These are phyloP conservation scores for Mycena crocata DNA, from an alignment of 768 basidiomycete genomes.

Conservation along the genomic window DNA sequence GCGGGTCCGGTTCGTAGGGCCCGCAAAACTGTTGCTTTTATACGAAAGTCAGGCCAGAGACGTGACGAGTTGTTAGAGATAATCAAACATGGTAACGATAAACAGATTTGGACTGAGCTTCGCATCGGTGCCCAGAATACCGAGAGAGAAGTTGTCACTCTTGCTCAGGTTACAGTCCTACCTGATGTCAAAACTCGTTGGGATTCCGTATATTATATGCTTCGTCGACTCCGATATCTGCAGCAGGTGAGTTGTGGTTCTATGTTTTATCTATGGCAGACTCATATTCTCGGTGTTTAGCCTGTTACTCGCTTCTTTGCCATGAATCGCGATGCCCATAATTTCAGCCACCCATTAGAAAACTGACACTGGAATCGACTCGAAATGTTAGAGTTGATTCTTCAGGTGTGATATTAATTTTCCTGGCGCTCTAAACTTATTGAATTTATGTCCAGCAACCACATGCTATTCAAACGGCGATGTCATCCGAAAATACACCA, in stretches of 20 bases:
- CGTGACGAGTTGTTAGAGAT: constrained; percentile 6
- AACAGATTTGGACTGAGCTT: not conserved
- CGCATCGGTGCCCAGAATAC: not conserved
- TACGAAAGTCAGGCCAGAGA: constrained; percentile 13
- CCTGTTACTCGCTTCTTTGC: constrained; percentile 4
- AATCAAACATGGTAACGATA: constrained; percentile 2
- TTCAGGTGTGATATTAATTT: not conserved
- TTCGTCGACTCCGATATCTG: constrained; percentile 9
- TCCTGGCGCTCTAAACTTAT: not conserved
- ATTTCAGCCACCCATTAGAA: not conserved
- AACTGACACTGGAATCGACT: constrained; percentile 9
- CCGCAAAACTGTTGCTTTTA: constrained; percentile 7
- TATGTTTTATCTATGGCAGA: not conserved
- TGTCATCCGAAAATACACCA: constrained; percentile 3
- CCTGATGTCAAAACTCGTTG: constrained; percentile 16
- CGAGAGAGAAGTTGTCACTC: not conserved
- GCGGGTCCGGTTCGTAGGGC: constrained; percentile 12
- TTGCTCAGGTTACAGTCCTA: not conserved
- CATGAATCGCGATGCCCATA: not conserved
- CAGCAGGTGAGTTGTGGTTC: not conserved
- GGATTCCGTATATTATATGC: constrained; percentile 16
- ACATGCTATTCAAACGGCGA: constrained; percentile 5
- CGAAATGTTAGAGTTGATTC: constrained; percentile 10
- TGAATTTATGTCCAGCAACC: constrained; percentile 1
- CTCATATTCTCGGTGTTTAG: not conserved